phyloP scores from a whole-genome alignment of 371 early-diverging fungal species.

The Mortierella sp. region DNA sequence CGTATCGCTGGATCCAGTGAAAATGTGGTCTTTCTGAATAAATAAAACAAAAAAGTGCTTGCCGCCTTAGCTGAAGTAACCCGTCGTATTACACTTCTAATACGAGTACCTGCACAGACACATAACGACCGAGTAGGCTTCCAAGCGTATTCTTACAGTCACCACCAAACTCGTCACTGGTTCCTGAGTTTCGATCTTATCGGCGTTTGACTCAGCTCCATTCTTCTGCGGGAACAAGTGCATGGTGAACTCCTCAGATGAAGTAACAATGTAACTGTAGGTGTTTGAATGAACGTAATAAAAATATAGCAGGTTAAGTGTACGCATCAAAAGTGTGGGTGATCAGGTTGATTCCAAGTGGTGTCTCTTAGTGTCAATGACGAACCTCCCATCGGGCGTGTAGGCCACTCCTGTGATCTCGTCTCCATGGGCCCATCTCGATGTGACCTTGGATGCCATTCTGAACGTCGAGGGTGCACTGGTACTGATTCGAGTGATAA shows the following conservation, averaged over 20 bases:
- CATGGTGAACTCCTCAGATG: slow-evolving; percentile 12
- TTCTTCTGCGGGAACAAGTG: slow-evolving; percentile 30
- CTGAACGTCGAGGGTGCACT: neutral
- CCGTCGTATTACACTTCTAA: too few species aligned
- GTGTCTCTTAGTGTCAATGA: neutral
- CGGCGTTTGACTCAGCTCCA: slow-evolving; percentile 1
- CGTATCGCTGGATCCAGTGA: slow-evolving; percentile 30
- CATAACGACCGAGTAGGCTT: neutral
- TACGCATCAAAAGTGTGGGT: neutral
- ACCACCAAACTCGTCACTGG: slow-evolving; percentile 23
- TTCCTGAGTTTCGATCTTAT: slow-evolving; percentile 20
- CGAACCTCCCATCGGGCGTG: slow-evolving; percentile 39
- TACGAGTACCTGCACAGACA: too few species aligned
- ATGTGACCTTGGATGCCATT: slow-evolving; percentile 26
- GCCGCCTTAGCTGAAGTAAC: too few species aligned
- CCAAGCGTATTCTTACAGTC: slow-evolving; percentile 15
- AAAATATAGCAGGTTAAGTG: too few species aligned
- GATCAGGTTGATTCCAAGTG: neutral
- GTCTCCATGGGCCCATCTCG: slow-evolving; percentile 25
- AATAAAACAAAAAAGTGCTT: neutral
- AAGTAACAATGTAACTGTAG: slow-evolving; percentile 9
- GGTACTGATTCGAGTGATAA: too few species aligned
- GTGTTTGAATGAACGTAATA: neutral
- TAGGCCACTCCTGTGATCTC: slow-evolving; percentile 35
- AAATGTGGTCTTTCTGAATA: slow-evolving; percentile 16